These are phyloP conservation scores for Leishmania turanica DNA, from an alignment of 208 protist species.

Conservation along the genomic window DNA sequence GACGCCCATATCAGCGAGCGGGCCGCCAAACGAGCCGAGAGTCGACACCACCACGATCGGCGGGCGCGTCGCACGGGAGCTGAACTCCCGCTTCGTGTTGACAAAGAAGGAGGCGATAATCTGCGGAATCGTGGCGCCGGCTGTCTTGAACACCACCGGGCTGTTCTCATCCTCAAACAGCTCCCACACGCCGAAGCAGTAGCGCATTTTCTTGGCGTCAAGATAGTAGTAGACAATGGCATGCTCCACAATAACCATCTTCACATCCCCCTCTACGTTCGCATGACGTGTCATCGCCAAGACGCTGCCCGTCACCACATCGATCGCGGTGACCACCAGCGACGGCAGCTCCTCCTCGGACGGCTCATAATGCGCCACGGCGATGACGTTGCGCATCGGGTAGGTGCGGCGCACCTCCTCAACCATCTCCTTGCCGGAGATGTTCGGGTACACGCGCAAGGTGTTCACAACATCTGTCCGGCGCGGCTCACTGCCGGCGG, in stretches of 20 bases:
- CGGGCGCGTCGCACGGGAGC: slow-evolving; percentile 73
- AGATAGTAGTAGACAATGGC: slow-evolving; percentile 86
- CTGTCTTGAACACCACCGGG: slow-evolving; percentile 50
- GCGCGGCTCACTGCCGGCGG: slow-evolving; percentile 55
- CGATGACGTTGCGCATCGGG: slow-evolving; percentile 81
- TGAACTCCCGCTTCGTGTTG: slow-evolving; percentile 62
- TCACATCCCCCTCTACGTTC: slow-evolving; percentile 77
- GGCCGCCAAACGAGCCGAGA: slow-evolving; percentile 70
- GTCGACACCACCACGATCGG: slow-evolving; percentile 68
- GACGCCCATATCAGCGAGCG: slow-evolving; percentile 62
- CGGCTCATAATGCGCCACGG: slow-evolving; percentile 79
- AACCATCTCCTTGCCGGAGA: slow-evolving; percentile 44
- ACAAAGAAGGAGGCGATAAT: slow-evolving; percentile 82
- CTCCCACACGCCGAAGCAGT: slow-evolving; percentile 88
- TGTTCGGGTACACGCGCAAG: slow-evolving; percentile 81
- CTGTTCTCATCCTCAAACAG: slow-evolving; percentile 78
- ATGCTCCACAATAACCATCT: slow-evolving; percentile 87
- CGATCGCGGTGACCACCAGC: slow-evolving; percentile 76
- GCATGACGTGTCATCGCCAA: slow-evolving; percentile 74
- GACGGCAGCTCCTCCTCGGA: slow-evolving; percentile 58
- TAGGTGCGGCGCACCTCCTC: slow-evolving; percentile 88
- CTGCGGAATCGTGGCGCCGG: slow-evolving; percentile 69
- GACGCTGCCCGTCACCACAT: slow-evolving; percentile 84
- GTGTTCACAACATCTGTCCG: slow-evolving; percentile 68
- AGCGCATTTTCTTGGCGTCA: slow-evolving; percentile 81